These are phyloP conservation scores for Cocos nucifera DNA, from an alignment of 176 grass and related monocot genomes.

Conservation along the genomic window DNA sequence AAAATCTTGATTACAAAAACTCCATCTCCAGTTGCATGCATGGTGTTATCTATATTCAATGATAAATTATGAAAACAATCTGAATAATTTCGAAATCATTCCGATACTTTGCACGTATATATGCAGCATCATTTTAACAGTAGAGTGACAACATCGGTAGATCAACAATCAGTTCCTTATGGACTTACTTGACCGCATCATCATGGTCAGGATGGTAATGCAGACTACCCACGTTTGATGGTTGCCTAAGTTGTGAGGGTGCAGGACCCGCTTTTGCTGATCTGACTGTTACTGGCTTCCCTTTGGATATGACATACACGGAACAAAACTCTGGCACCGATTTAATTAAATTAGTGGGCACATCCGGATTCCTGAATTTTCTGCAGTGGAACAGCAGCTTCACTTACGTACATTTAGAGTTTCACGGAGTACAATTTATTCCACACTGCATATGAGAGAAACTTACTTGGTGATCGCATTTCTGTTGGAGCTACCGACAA, in stretches of 20 bases:
- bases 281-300: slow-evolving; percentile 45
- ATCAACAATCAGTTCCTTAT: not conserved
- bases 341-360: too few species aligned
- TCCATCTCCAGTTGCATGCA: too few species aligned
- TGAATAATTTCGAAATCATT: too few species aligned
- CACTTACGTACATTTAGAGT: too few species aligned
- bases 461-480: slow-evolving; percentile 61
- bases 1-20: too few species aligned
- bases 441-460: not conserved
- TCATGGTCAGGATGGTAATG: slow-evolving; percentile 12
- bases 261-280: slow-evolving; percentile 26
- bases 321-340: slow-evolving; percentile 52
- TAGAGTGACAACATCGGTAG: too few species aligned
- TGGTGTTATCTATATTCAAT: too few species aligned
- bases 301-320: slow-evolving; percentile 66
- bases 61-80: too few species aligned
- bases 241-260: not conserved
- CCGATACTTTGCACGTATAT: too few species aligned
- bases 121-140: too few species aligned
- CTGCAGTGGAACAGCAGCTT: too few species aligned
- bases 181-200: slow-evolving; percentile 25
- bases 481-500: slow-evolving; percentile 60
- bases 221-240: not conserved
- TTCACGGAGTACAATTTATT: too few species aligned
- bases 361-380: not conserved